A percentile compares a stretch with the other conserved stretches of the same genome.
Conservation (phyloP, 2,329 filamentous ascomycete genomes). For the Neopestalotiopsis rosae region DNA sequence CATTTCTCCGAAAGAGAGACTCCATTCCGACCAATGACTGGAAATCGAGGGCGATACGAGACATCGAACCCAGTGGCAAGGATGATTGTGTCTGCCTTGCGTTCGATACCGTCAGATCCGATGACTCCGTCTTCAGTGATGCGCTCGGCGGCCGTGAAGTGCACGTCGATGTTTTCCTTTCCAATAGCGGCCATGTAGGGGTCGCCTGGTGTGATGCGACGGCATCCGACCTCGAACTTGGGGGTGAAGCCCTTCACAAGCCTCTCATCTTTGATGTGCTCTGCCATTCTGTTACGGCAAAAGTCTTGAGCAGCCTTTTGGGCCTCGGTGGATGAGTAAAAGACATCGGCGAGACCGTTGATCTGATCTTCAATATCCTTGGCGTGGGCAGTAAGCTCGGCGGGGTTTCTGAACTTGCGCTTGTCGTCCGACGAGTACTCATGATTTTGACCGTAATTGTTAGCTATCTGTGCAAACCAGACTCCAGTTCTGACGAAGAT, state of each 20-base stretch:
- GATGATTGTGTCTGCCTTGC: not conserved
- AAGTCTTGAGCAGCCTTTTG: not conserved
- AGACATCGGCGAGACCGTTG: not conserved
- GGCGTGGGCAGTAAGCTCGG: not conserved
- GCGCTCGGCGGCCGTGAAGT: not conserved
- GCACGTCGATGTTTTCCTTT: constrained; percentile 6
- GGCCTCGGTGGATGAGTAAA: not conserved
- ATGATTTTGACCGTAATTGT: not conserved
- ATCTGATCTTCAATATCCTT: not conserved
- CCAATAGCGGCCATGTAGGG: not conserved
- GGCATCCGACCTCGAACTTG: not conserved
- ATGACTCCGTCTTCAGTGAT: not conserved
- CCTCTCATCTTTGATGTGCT: not conserved
- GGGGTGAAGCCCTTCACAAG: not conserved
- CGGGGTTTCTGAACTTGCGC: not conserved
- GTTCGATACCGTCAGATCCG: not conserved
- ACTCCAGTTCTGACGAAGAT: not conserved
- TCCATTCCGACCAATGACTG: constrained; percentile 4
- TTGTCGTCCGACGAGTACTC: not conserved
- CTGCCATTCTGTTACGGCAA: not conserved
- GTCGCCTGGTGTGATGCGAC: not conserved
- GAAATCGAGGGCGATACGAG: not conserved
- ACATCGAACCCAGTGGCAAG: constrained; percentile 8
- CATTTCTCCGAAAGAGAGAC: not conserved
- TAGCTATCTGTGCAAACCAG: not conserved